phyloP scores from a whole-genome alignment of 2,329 filamentous ascomycete genomes.

The Coniella vitis region DNA sequence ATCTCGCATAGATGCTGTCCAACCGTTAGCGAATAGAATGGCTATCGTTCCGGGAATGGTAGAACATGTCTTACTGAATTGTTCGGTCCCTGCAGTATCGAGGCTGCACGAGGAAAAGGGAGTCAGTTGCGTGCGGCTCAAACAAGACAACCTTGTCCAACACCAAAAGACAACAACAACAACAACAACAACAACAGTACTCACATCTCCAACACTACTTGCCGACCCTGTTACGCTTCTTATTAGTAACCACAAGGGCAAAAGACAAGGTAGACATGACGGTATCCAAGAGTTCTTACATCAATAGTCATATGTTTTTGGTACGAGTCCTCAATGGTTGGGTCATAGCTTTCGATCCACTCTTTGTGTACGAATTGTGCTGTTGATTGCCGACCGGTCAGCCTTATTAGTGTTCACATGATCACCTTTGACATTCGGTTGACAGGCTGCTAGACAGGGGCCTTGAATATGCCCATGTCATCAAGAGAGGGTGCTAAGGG shows the following conservation, averaged over 20 bases:
- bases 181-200: constrained; percentile 24
- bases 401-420: constrained; percentile 15
- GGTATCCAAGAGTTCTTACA: constrained; percentile 55
- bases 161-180: constrained; percentile 13
- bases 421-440: constrained; percentile 7
- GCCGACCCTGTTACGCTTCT: constrained; percentile 56
- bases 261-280: background rate
- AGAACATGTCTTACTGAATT: constrained; percentile 66
- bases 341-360: constrained; percentile 84
- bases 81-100: constrained; percentile 86
- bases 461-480: constrained; percentile 16
- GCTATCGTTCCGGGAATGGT: background rate
- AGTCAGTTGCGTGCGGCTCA: constrained; percentile 9
- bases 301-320: constrained; percentile 73
- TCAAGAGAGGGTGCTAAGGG: constrained; percentile 1
- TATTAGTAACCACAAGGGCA: constrained; percentile 25
- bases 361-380: constrained; percentile 92
- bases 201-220: constrained; percentile 86
- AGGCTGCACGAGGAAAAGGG: constrained; percentile 43
- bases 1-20: constrained; percentile 60
- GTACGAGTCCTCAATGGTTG: constrained; percentile 73
- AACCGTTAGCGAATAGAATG: constrained; percentile 19
- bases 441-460: constrained; percentile 12
- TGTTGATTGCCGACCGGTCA: constrained; percentile 28
- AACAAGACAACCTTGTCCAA: constrained; percentile 7